Evolutionary conservation across 352 stramenopile species (phyloP).

Genomic region (Pythium phragmiticola): DNA sequence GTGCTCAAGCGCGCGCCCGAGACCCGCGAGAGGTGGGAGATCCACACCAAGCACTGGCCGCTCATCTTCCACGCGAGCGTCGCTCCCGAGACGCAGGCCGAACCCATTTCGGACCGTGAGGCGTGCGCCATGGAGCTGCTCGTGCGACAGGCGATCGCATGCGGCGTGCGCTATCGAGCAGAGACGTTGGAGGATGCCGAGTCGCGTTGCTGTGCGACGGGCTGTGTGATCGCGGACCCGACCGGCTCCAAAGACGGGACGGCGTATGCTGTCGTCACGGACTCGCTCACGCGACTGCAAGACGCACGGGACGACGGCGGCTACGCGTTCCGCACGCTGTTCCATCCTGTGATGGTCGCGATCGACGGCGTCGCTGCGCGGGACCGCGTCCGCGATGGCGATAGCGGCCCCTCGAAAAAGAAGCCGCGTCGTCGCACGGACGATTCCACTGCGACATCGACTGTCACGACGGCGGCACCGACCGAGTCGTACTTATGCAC

Average conservation of each 20-base stretch:
- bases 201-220: conserved; percentile 44
- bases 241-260: conserved; percentile 11
- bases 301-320: background rate
- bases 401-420: conserved; percentile 30
- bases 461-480: background rate
- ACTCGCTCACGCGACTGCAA: conserved; percentile 18
- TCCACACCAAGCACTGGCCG: conserved; percentile 63
- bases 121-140: conserved; percentile 34
- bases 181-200: background rate
- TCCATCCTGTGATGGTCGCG: conserved; percentile 69
- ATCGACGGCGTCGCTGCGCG: conserved; percentile 65
- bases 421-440: conserved; percentile 18
- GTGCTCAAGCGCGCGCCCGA: conserved; percentile 56
- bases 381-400: conserved; percentile 41
- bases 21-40: conserved; percentile 59
- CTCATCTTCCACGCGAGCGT: conserved; percentile 81
- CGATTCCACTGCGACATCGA: background rate
- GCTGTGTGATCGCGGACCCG: conserved; percentile 60
- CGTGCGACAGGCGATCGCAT: conserved; percentile 25
- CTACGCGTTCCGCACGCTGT: conserved; percentile 52
- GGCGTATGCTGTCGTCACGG: conserved; percentile 28
- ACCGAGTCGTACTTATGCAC: conserved; percentile 86
- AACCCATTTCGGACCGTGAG: conserved; percentile 45
- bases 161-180: conserved; percentile 24
- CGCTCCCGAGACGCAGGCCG: conserved; percentile 34